Conservation (phyloP, 495 filamentous ascomycete species). For the Tetracladium setigerum region DNA sequence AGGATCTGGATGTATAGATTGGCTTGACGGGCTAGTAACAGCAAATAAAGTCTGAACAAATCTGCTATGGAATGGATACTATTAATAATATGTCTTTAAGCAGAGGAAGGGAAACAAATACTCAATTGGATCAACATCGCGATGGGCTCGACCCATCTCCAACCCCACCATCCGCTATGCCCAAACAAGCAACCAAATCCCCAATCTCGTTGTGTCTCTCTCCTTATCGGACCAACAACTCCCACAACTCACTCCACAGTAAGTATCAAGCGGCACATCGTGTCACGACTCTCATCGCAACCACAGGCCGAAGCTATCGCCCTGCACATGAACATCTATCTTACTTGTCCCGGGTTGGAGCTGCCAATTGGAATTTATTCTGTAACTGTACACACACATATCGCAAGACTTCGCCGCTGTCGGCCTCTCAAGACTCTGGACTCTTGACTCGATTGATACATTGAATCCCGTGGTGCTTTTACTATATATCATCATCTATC, state of each 20-base stretch:
- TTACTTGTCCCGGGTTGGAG: slow-evolving; percentile 5
- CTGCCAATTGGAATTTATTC: slow-evolving; percentile 15
- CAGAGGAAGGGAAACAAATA: slow-evolving; percentile 11
- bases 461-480: slow-evolving; percentile 12
- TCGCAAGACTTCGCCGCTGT: no score
- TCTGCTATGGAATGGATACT: no score
- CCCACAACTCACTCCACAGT: slow-evolving; percentile 1
- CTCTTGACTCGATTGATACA: slow-evolving; percentile 20
- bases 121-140: slow-evolving; percentile 5
- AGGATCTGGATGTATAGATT: no score
- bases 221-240: slow-evolving; percentile 12
- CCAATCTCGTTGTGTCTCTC: neutral
- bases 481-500: slow-evolving; percentile 15
- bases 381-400: slow-evolving; percentile 3
- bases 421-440: neutral
- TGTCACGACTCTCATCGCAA: neutral
- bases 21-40: no score
- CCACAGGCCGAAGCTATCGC: slow-evolving; percentile 7
- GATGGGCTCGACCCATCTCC: neutral
- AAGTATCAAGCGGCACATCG: slow-evolving; percentile 1
- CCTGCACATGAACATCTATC: slow-evolving; percentile 8
- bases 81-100: neutral
- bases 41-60: no score
- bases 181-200: slow-evolving; percentile 8
- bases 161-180: slow-evolving; percentile 10